Base-by-base conservation (phyloP, 2,329 filamentous ascomycete species). In the Thielaviopsis ethacetica region DNA sequence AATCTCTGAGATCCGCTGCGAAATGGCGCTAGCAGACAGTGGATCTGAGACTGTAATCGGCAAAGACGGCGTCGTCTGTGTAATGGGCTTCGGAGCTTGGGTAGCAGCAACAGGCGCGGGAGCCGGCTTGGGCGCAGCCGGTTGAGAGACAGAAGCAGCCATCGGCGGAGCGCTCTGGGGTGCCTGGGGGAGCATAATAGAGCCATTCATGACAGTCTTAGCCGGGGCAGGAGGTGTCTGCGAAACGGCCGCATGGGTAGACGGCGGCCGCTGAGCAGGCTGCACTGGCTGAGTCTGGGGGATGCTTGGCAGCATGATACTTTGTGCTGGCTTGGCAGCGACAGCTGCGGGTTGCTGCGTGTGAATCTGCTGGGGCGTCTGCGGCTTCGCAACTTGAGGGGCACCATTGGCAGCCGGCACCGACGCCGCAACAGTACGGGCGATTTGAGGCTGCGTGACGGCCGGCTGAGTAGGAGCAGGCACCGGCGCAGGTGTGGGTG, bases 1-100 rank as follows among this genome's bases (percentile, higher is more conserved):
- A 15, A 58, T 61, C 41, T 57, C 57, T 12, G 56, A 61, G 57
- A 51, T 54, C 21, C 47, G 56, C 53, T 53, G 55, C 19, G 57
- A 59, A 49, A 62, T 62, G 3, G 60, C 54, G 22, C 60, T 56
- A 34, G 58, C 59, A 51, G 59, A 61, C 50, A 60, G 30, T 4
- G 62, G 56, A 26, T 59, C 60, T 7, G 56, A 49, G 1, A 53
- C 47, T n/a, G 57, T 53, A 3, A 58, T 51, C 6, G 54, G 61
- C 41, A 49, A 38, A 21, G 34, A 13, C 22, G 30, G 41, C 15
- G 34, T 13, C 19, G 38, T 19, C 27, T 57, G 50, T 19, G 34
- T 41, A 17, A 52, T 21, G 13, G 54, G 51, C 19, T 53, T 38
- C 21, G 38, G 34, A 1, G 38, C 15, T 6, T 27, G 17, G 9